Conservation (phyloP, 1,139 yeast genomes). For the Meyerozyma athensensis region DNA sequence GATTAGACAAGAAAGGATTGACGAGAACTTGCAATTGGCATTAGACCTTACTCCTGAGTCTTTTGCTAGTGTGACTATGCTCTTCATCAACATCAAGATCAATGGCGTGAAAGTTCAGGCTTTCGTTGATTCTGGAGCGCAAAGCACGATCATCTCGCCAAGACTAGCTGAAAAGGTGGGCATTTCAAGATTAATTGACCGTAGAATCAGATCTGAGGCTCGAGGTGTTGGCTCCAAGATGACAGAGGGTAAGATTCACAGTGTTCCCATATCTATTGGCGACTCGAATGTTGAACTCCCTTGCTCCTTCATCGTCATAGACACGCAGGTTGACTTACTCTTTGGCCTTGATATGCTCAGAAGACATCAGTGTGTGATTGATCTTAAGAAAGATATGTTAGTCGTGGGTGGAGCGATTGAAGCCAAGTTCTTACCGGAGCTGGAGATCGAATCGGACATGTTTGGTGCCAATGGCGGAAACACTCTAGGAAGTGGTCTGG, state of each 20-base stretch:
- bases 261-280: conserved; percentile 81
- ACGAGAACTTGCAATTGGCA: conserved; percentile 75
- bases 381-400: conserved; percentile 63
- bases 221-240: conserved; percentile 84
- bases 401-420: conserved; percentile 65
- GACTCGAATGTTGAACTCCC: conserved; percentile 49
- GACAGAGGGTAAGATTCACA: conserved; percentile 81
- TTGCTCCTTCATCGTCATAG: conserved; percentile 78
- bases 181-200: conserved; percentile 71
- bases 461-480: conserved; percentile 13
- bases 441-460: conserved; percentile 54
- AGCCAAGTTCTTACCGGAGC: conserved; percentile 68
- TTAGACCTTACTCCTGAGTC: conserved; percentile 87
- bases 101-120: conserved; percentile 83
- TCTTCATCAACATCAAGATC: conserved; percentile 70
- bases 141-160: conserved; percentile 78
- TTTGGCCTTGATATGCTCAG: conserved; percentile 79
- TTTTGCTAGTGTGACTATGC: conserved; percentile 78
- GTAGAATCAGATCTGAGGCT: conserved; percentile 75
- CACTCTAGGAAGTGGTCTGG: conserved; percentile 7
- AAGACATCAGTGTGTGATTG: conserved; percentile 81
- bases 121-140: conserved; percentile 96
- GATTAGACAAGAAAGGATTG: conserved; percentile 67
- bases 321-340: conserved; percentile 64
- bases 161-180: conserved; percentile 70